Base-by-base conservation (phyloP, 257 asterid species). In the Ilex asprella region DNA sequence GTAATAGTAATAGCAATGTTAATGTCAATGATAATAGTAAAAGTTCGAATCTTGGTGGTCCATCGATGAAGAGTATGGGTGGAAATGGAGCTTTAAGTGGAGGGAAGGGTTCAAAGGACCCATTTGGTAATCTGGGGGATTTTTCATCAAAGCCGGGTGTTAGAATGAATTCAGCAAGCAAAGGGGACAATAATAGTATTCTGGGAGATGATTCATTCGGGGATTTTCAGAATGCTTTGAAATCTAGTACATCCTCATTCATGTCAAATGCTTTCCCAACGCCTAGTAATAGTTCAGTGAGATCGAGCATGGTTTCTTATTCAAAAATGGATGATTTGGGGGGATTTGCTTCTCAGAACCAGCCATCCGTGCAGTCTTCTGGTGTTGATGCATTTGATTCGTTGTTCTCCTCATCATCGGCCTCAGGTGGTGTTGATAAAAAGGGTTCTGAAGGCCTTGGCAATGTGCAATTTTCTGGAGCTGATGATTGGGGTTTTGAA, bases 81-180 rank as follows among this genome's bases (percentile, higher is more conserved):
- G 89, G 86, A 66, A 64, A 77, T 67, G 82, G 78, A n/a, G n/a
- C n/a, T n/a, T n/a, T n/a, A n/a, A n/a, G n/a, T 60, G 15, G 57
- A 5, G 82, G 82, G 60, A 68, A 70, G 80, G 75, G 82, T 68
- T 61, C 81, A 0, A 83, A 57, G 76, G 99, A 89, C 39, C 95
- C 97, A 0, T 88, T 92, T 79, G 91, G 82, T 55, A 78, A 94
- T 6, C 78, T 89, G 79, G 89, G 82, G 59, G 92, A 88, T 80
- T 84, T 92, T 64, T 64, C 67, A 13, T 73, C 96, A 9, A 83
- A 89, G 65, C 73, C 81, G 0, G 44, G 64, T 16, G 74, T 67
- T 62, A 70, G 85, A 47, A 66, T 74, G 82, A 83, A 79, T 29
- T 70, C 89, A 0, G 75, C 75, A 10, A 75, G 55, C 65, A 77